Evolutionary conservation across 371 early-diverging fungal species (phyloP).

Genomic region (Mucor indicus): DNA sequence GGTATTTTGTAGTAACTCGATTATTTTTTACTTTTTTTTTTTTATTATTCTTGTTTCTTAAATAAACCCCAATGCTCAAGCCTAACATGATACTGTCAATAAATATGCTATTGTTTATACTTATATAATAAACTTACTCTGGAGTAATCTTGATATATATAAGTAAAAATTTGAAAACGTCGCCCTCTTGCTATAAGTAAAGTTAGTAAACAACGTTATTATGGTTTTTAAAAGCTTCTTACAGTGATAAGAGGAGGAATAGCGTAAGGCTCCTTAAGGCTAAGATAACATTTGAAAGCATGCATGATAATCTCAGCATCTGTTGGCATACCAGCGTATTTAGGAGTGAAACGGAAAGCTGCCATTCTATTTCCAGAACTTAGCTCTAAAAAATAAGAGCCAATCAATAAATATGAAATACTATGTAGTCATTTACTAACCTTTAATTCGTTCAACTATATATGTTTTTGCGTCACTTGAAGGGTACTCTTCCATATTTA

Average conservation of each 20-base stretch:
- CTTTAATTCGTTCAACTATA: constrained; percentile 26
- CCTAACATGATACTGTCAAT: neutral
- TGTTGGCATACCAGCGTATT: constrained; percentile 36
- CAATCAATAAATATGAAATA: too few species aligned
- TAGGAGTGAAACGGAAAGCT: constrained; percentile 47
- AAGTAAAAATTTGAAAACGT: constrained; percentile 18
- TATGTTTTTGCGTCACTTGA: constrained; percentile 8
- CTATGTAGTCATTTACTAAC: constrained; percentile 16
- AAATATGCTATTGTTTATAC: neutral
- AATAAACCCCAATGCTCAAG: neutral
- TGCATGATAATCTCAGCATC: constrained; percentile 16
- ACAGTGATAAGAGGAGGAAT: constrained; percentile 21
- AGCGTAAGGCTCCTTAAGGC: constrained; percentile 12
- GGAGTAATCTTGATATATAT: constrained; percentile 21
- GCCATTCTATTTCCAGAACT: constrained; percentile 12
- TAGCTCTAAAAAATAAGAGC: constrained; percentile 6
- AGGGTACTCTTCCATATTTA: constrained; percentile 16
- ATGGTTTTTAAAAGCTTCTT: neutral
- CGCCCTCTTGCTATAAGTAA: constrained; percentile 5
- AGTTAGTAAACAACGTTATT: neutral
- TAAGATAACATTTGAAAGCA: constrained; percentile 4
- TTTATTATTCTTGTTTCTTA: too few species aligned
- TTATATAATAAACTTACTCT: constrained; percentile 7
- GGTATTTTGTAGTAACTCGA: too few species aligned
- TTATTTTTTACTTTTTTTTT: too few species aligned